phyloP scores from a whole-genome alignment of 164 flowering plant species.

The Dillenia suffruticosa region DNA sequence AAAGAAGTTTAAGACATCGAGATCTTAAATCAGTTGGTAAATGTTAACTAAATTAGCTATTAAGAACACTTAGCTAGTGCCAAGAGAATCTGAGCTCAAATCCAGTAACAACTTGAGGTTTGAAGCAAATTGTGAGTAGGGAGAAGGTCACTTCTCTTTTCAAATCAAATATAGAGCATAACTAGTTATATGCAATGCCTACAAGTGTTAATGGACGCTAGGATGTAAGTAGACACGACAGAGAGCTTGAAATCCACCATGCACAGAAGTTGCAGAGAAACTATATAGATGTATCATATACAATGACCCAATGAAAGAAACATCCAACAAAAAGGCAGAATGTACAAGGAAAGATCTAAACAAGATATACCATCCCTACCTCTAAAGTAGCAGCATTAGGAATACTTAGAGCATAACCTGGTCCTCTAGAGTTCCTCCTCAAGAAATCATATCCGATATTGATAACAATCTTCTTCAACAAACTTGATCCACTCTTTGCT shows the following conservation, averaged over 20 bases:
- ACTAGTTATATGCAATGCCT: too few relatives aligned
- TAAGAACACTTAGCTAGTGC: too few relatives aligned
- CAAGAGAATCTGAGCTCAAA: too few relatives aligned
- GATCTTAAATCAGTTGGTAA: too few relatives aligned
- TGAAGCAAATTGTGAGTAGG: too few relatives aligned
- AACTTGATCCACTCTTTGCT: slow-evolving; percentile 66
- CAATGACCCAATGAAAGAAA: slow-evolving; percentile 3
- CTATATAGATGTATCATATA: slow-evolving; percentile 12
- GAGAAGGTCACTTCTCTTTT: too few relatives aligned
- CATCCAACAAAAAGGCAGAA: slow-evolving; percentile 7
- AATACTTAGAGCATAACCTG: slow-evolving; percentile 40
- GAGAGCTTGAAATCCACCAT: neutral
- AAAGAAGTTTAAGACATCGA: too few relatives aligned
- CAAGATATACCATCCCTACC: slow-evolving; percentile 69
- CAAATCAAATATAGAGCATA: too few relatives aligned
- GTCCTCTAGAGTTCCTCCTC: slow-evolving; percentile 65
- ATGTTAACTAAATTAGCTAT: too few relatives aligned
- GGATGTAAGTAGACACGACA: neutral
- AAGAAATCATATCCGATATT: slow-evolving; percentile 75
- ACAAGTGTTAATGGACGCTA: too few relatives aligned
- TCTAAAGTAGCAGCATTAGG: slow-evolving; percentile 69
- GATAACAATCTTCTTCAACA: slow-evolving; percentile 59
- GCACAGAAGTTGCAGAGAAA: neutral
- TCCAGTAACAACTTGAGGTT: too few relatives aligned
- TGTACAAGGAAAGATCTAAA: slow-evolving; percentile 18